Evolutionary conservation across 495 filamentous ascomycete genomes (phyloP), one percentile per base, ranked within the genome.

Genomic region (Penicillium flavigenum): DNA sequence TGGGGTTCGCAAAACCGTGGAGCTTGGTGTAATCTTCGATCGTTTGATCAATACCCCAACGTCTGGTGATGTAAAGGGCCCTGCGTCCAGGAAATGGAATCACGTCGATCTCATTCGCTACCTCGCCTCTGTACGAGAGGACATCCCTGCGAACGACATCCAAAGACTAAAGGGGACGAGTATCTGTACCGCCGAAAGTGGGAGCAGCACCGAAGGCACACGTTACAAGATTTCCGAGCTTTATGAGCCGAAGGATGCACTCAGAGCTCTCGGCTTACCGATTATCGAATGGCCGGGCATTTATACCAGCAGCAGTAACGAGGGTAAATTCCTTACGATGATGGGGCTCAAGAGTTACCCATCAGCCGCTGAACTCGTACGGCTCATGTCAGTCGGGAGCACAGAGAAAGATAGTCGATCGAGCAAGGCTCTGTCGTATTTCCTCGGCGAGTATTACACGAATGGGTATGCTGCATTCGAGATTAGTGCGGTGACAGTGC

Each of bases 41-140:
- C 83, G 95, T 39, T 80, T 98, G 50, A 80, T 96, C 63, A 81
- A 80, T 55, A 65, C 71, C 17, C 63, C 76, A 2, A 73, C 73
- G 3, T 72, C 80, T 5, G 63, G 70, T 22, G 77, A 79, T 44
- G 63, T 67, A 29, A 74, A 75, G 50, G 70, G 68, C 36, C 63
- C 70, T n/a, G 53, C 53, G 16, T 55, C 66, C 14, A 62, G 56
- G 17, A 90, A 87, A 78, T 96, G 89, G 90, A 95, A 86, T 61
- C 94, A 98, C 68, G 86, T 95, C 45, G 92, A 98, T 62, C 79
- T 99, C 16, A 93, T 99, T 72, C 89, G 87, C 58, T 99, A 99
- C 63, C 81, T 99, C 42, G 82, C 90, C 10, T 93, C 91, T 16
- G 92, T 99, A 9, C 83, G 83, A 51, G 84, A 91, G 47, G 95